phyloP scores from a whole-genome alignment of 2,329 filamentous ascomycete genomes.

The Fusarium clavum region DNA sequence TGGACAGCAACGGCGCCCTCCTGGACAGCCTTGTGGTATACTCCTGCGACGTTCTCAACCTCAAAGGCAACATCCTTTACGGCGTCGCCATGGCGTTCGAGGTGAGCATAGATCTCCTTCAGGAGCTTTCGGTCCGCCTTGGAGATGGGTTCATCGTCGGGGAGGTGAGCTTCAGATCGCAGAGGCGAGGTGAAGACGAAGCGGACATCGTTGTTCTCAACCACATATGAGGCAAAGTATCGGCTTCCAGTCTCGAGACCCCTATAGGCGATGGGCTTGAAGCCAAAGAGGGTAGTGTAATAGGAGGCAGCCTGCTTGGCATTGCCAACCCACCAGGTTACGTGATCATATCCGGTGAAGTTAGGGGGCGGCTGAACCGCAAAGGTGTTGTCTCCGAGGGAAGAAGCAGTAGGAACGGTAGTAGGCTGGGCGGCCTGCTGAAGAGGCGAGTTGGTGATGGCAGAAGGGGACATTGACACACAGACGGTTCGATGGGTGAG shows the following conservation, averaged over 20 bases:
- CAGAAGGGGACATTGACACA: constrained; percentile 68
- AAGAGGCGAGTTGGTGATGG: constrained; percentile 62
- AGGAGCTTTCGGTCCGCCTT: constrained; percentile 74
- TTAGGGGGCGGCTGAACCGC: constrained; percentile 64
- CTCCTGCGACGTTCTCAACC: constrained; percentile 86
- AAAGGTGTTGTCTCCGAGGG: constrained; percentile 59
- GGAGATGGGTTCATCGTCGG: constrained; percentile 70
- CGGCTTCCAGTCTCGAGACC: constrained; percentile 90
- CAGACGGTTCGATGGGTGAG: constrained; percentile 31
- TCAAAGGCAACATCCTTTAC: constrained; percentile 97
- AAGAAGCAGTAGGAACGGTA: constrained; percentile 45
- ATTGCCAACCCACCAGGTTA: constrained; percentile 97
- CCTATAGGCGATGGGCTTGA: constrained; percentile 82
- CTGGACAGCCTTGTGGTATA: constrained; percentile 79
- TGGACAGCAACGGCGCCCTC: constrained; percentile 72
- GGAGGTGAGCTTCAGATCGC: constrained; percentile 68
- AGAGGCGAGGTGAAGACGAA: constrained; percentile 89
- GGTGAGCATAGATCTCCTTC: constrained; percentile 81
- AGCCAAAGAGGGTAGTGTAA: constrained; percentile 89
- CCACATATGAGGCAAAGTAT: constrained; percentile 84
- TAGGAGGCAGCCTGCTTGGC: constrained; percentile 94
- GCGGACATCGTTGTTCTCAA: constrained; percentile 78
- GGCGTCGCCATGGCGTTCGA: constrained; percentile 89
- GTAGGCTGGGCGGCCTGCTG: constrained; percentile 57
- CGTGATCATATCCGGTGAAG: constrained; percentile 90